Percentiles rank a stretch among this genome's conserved stretches.
phyloP scores from a whole-genome alignment of 805 yeast genomes.

The Ogataea philodendri region DNA sequence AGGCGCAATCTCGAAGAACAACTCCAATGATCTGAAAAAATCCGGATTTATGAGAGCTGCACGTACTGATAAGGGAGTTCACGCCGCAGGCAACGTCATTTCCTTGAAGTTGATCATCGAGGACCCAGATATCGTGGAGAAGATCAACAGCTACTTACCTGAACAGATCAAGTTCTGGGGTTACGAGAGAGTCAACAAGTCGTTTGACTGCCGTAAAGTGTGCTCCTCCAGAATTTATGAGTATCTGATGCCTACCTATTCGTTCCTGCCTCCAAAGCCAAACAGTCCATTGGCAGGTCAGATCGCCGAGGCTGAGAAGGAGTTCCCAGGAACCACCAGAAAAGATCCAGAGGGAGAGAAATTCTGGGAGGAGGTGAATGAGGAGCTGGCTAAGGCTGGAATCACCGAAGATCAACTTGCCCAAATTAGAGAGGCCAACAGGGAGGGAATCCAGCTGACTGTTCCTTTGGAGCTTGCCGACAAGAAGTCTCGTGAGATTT shows the following conservation, averaged over 20 bases:
- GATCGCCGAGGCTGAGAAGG: constrained; percentile 49
- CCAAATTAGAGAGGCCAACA: constrained; percentile 36
- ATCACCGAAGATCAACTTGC: constrained; percentile 40
- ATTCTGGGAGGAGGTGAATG: constrained; percentile 63
- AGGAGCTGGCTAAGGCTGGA: constrained; percentile 38
- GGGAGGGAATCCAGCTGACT: constrained; percentile 36
- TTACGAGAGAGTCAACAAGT: constrained; percentile 78
- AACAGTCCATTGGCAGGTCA: constrained; percentile 60
- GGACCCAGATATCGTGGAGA: constrained; percentile 68
- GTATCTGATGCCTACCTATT: constrained; percentile 87
- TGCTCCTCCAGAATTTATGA: constrained; percentile 96
- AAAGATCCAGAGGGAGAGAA: constrained; percentile 65
- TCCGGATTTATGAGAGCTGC: constrained; percentile 86
- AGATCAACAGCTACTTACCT: constrained; percentile 75
- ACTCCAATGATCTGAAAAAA: constrained; percentile 84
- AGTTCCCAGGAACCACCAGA: constrained; percentile 58
- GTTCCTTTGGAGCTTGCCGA: constrained; percentile 35
- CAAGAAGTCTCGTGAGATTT: constrained; percentile 57
- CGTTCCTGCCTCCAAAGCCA: constrained; percentile 89
- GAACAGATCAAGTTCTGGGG: constrained; percentile 93
- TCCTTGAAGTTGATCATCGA: constrained; percentile 82
- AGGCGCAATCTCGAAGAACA: constrained; percentile 85
- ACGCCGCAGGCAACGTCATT: constrained; percentile 93
- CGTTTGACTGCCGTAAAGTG: constrained; percentile 92
- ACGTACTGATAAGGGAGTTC: constrained; percentile 93